Conservation (phyloP, 352 stramenopile genomes). For the Globisporangium cederbergense region DNA sequence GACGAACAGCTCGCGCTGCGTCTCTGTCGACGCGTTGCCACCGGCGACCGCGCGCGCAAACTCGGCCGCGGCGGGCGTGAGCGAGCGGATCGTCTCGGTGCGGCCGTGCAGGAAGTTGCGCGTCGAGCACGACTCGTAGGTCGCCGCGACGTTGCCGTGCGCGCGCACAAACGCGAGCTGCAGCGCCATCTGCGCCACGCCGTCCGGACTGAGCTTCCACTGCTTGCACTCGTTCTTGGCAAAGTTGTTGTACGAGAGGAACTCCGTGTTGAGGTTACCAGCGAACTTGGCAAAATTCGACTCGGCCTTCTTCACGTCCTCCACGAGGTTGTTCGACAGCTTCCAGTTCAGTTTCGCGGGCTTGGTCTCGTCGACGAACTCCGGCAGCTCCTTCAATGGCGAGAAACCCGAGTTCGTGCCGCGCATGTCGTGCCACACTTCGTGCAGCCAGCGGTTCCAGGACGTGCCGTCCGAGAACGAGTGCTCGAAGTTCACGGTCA, state of each 20-base stretch:
- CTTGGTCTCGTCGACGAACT: constrained; percentile 39
- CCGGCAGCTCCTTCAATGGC: constrained; percentile 58
- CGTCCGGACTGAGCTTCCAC: constrained; percentile 90
- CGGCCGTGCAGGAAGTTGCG: constrained; percentile 88
- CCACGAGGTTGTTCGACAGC: constrained; percentile 70
- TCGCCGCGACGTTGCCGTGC: constrained; percentile 73
- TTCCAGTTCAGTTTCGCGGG: constrained; percentile 66
- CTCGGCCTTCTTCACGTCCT: constrained; percentile 73
- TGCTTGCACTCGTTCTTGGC: constrained; percentile 90
- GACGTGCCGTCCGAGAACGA: constrained; percentile 91
- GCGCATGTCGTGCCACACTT: constrained; percentile 90
- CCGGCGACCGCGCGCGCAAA: constrained; percentile 66
- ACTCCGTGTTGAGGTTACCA: constrained; percentile 70
- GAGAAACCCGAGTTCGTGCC: constrained; percentile 70
- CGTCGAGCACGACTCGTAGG: constrained; percentile 93
- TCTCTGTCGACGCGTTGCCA: constrained; percentile 28
- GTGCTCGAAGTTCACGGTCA: constrained; percentile 94
- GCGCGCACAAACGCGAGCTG: constrained; percentile 86
- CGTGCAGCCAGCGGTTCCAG: constrained; percentile 92
- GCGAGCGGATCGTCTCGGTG: constrained; percentile 90
- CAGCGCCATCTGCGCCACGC: constrained; percentile 89
- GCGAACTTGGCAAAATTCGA: constrained; percentile 60
- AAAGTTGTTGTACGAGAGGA: constrained; percentile 85
- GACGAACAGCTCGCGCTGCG: constrained; percentile 66
- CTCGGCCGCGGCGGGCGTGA: constrained; percentile 62